These are phyloP conservation scores for Fragaria vesca DNA, from an alignment of 306 rosid genomes.

Conservation along the genomic window DNA sequence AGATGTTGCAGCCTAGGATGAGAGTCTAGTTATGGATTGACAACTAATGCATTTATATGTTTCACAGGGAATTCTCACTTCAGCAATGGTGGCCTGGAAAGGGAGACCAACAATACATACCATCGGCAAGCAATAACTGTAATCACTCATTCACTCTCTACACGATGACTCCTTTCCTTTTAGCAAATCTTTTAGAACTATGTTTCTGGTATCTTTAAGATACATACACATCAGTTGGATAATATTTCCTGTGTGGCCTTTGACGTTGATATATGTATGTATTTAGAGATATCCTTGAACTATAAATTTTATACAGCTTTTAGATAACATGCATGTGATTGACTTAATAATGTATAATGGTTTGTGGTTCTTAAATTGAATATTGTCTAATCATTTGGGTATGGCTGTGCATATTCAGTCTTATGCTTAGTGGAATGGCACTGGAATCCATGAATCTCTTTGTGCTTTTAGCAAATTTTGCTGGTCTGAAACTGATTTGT, in stretches of 20 bases:
- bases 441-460: background rate
- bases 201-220: background rate
- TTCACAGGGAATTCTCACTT: conserved; percentile 51
- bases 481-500: conserved; percentile 18
- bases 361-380: background rate
- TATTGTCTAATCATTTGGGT: background rate
- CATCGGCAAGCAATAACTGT: conserved; percentile 47
- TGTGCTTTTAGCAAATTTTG: background rate
- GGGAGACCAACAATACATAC: conserved; percentile 40
- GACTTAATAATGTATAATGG: background rate
- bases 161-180: background rate
- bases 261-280: background rate
- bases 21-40: background rate
- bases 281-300: background rate
- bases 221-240: background rate
- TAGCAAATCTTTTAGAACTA: background rate
- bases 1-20: background rate
- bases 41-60: conserved; percentile 13
- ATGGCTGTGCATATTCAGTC: background rate
- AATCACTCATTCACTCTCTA: conserved; percentile 35
- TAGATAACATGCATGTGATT: background rate
- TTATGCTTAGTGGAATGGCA: background rate
- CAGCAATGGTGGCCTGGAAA: conserved; percentile 45
- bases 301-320: background rate
- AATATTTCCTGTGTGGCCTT: background rate